Evolutionary conservation across 202 grass and related monocot genomes (phyloP).

Genomic region (Schoenoplectus triqueter): DNA sequence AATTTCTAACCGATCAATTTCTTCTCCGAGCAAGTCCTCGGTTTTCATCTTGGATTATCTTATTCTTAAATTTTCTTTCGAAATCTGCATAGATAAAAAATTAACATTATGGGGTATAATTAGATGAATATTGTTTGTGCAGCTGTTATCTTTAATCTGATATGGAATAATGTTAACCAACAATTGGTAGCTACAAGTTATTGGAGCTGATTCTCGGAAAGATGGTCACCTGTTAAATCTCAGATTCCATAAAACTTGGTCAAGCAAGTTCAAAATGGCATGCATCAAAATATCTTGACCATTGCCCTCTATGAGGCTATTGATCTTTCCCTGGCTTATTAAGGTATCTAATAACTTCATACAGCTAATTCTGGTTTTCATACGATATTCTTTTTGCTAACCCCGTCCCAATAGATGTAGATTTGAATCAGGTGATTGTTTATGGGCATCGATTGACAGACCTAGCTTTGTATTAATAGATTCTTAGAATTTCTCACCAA

Average conservation of each 20-base stretch:
- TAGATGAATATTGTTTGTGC: too few relatives aligned
- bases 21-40: too few relatives aligned
- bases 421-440: neutral
- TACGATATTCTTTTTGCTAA: neutral
- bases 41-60: too few relatives aligned
- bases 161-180: conserved; percentile 32
- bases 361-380: neutral
- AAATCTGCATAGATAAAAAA: too few relatives aligned
- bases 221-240: neutral
- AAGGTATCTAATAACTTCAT: neutral
- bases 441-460: neutral
- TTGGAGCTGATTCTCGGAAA: neutral
- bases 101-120: too few relatives aligned
- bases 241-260: neutral
- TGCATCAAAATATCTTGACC: conserved; percentile 16
- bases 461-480: neutral
- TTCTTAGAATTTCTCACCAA: neutral
- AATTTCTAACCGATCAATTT: too few relatives aligned
- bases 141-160: too few relatives aligned
- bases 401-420: neutral
- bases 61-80: too few relatives aligned
- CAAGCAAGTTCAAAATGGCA: neutral
- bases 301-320: neutral
- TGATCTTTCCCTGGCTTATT: neutral
- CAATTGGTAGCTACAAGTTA: neutral